A percentile compares a stretch with the other conserved stretches of the same genome.
These are phyloP conservation scores for Clitocybe nebularis DNA, from an alignment of 1,284 basidiomycete species.

Conservation along the genomic window DNA sequence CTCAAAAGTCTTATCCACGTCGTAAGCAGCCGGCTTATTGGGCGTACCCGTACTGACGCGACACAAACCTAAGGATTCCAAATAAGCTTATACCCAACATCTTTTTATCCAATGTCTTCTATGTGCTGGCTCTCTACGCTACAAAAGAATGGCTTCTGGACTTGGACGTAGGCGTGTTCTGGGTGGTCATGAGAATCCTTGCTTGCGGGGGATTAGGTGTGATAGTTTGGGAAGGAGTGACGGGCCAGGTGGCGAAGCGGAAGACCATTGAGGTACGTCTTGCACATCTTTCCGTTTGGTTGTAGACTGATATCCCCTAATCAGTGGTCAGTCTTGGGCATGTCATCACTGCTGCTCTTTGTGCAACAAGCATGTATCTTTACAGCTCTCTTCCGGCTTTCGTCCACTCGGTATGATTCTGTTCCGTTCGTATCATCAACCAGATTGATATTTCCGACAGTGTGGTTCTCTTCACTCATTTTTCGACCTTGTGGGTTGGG, in stretches of 20 bases:
- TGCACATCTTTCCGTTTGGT: conserved; percentile 29
- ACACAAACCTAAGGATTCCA: conserved; percentile 37
- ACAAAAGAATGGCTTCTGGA: conserved; percentile 63
- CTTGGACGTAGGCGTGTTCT: conserved; percentile 65
- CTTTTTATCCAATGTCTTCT: conserved; percentile 54
- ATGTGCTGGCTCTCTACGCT: conserved; percentile 58
- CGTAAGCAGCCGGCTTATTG: conserved; percentile 36
- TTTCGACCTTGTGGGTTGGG: conserved; percentile 60
- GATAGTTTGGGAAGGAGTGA: conserved; percentile 52
- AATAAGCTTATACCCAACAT: conserved; percentile 50
- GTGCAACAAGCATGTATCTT: conserved; percentile 60
- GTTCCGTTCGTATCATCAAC: background rate
- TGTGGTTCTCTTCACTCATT: conserved; percentile 63
- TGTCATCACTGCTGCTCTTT: conserved; percentile 63
- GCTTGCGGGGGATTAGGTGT: conserved; percentile 60
- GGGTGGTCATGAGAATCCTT: conserved; percentile 67
- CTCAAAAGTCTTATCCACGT: conserved; percentile 46
- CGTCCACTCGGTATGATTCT: conserved; percentile 53
- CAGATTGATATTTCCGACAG: conserved; percentile 29
- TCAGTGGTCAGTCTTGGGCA: conserved; percentile 67
- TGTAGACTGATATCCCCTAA: conserved; percentile 10
- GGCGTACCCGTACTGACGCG: conserved; percentile 16
- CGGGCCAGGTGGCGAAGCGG: conserved; percentile 47
- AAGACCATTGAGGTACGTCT: conserved; percentile 55
- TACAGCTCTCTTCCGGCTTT: conserved; percentile 61